Base-by-base conservation (phyloP, 495 filamentous ascomycete species). In the Parathielavia appendiculata region DNA sequence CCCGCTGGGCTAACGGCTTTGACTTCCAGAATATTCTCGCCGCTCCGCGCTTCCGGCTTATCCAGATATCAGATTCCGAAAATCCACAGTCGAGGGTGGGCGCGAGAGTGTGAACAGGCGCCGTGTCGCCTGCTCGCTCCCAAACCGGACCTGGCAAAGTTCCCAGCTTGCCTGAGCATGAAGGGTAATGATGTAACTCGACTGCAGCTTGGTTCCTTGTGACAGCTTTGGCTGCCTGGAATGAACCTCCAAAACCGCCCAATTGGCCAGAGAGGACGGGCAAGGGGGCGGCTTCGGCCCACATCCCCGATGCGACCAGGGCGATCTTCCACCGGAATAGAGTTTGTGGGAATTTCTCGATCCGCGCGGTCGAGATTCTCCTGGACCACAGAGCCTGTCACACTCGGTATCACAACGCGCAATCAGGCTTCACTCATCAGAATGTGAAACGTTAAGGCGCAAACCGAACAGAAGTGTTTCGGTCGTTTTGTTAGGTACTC, bases 281-380 rank as follows among this genome's bases (percentile, higher is more conserved):
- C 23, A 48, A 35, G 43, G 43, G 51, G 19, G 1, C 20, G 14
- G 23, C 10, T 35, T 26, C 22, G 50, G 41, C 35, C 57, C 50
- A 49, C 57, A 36, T n/a, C n/a, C 17, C 23, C 40, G 50, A 54
- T 59, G 57, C 45, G 50, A 54, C 51, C 36, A 48, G 36, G 51
- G 23, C 48, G 43, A 47, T 53, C 54, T 56, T 60, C 43, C 54
- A 41, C 26, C 26, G 23, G 63, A 64, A 64, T 59, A 66, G 54
- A 64, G 62, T 64, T 66, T 58, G 53, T 36, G 52, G 26, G 64
- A 58, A 64, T 65, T 57, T 57, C 62, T 62, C 64, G 66, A 69
- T 69, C 66, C 52, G 54, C 62, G 49, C 61, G 63, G 56, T 58
- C 47, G 60, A 51, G 63, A 66, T 63, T 61, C 57, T 53, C 56